Evolutionary conservation across 192 early-diverging fungal species (phyloP).

Genomic region (Entomortierella chlamydospora): DNA sequence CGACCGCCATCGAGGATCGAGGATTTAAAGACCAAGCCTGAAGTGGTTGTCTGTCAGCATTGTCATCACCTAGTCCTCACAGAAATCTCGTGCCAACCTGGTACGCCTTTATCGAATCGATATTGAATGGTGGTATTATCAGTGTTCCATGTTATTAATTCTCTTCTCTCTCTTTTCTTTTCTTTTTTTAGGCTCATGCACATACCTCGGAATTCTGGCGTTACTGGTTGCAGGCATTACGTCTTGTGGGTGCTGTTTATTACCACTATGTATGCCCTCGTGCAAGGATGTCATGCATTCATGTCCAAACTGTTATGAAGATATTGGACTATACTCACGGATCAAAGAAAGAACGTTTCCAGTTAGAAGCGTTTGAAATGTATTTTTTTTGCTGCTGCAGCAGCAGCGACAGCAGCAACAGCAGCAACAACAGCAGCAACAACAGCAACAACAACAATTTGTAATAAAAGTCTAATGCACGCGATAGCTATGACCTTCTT

Average conservation of each 20-base stretch:
- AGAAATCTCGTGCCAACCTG: constrained; percentile 13
- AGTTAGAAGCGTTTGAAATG: background rate
- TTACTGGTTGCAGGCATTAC: constrained; percentile 20
- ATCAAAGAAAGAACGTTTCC: constrained; percentile 32
- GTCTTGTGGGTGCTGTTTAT: constrained; percentile 30
- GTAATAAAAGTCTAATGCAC: no score
- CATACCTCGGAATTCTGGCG: constrained; percentile 35
- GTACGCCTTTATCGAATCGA: no score
- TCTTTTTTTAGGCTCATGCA: constrained; percentile 43
- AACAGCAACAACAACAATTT: no score
- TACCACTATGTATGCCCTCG: constrained; percentile 32
- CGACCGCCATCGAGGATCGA: constrained; percentile 8
- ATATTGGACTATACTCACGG: constrained; percentile 35
- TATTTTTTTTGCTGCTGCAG: background rate
- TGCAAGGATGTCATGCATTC: constrained; percentile 47
- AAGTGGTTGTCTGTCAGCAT: constrained; percentile 17
- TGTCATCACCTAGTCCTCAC: constrained; percentile 9
- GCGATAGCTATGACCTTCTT: no score
- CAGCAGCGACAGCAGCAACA: no score
- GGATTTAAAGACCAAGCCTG: constrained; percentile 13
- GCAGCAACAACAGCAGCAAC: no score
- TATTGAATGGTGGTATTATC: no score
- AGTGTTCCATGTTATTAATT: no score
- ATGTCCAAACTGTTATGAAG: constrained; percentile 42
- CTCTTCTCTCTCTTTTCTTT: no score